Evolutionary conservation across 2,329 filamentous ascomycete species (phyloP), one percentile per base, ranked within the genome.

Genomic region (Ophiostoma ulmi): DNA sequence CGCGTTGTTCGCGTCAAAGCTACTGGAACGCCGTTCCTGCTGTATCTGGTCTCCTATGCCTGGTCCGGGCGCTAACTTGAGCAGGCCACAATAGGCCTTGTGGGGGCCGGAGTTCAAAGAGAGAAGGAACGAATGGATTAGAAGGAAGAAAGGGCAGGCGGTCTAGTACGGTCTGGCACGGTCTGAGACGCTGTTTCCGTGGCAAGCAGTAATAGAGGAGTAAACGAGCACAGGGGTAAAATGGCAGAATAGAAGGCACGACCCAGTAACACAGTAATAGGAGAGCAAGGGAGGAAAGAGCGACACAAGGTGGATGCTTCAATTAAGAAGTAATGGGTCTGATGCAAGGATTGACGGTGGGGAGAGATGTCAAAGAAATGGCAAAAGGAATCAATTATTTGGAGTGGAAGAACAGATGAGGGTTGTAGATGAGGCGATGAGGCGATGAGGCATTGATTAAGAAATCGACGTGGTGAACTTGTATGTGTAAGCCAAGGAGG

Each of bases 1-100:
- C 72, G 73, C 70, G 69, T 68, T 52, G 70, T 69, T 73, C 73
- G 73, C 73, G 73, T 74, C 73, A 69, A 66, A 44, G 36, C 36
- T 36, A 13, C 31, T 31, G 63, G 20, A 4, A 20, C 63, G 36
- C 36, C 64, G 36, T 22, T 31, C 64, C 17, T 67, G 64, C 64
- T 26, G 38, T 41, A 17, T 65, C 63, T 58, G 69, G 55, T 61
- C 31, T 71, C 44, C n/a, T 26, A 31, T 69, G 36, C 44, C 14
- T 22, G n/a, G 69, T 38, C 38, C 70, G 70, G 68, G 72, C 73
- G 73, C 73, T 74, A 74, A 73, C 39, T 48, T 64, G 58, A 67
- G 71, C 71, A 71, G 70, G 67, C 36, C 64, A n/a, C 36, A 31
- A 36, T 52, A 63, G 67, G 38, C 31, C 65, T 22, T 63, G 10